Evolutionary conservation across 2,329 filamentous ascomycete genomes (phyloP).

Genomic region (Moelleriella libera): DNA sequence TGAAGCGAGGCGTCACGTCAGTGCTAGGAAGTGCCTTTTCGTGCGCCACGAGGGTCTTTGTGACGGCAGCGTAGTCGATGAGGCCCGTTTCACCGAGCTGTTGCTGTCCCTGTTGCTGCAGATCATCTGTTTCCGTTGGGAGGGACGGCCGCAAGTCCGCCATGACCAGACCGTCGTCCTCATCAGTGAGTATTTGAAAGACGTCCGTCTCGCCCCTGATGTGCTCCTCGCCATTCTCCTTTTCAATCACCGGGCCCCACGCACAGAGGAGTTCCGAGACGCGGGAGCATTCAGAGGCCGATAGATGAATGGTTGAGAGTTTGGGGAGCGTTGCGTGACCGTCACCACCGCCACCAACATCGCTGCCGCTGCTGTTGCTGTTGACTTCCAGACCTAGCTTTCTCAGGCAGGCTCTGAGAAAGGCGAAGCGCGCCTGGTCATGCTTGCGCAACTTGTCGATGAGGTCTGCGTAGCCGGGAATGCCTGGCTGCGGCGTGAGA

Average conservation of each 20-base stretch:
- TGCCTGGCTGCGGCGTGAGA: slow-evolving; percentile 50
- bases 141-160: slow-evolving; percentile 40
- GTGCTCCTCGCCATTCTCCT: slow-evolving; percentile 51
- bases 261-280: slow-evolving; percentile 54
- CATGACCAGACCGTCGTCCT: slow-evolving; percentile 43
- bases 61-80: slow-evolving; percentile 58
- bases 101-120: slow-evolving; percentile 4
- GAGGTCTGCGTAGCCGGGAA: slow-evolving; percentile 56
- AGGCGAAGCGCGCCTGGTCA: slow-evolving; percentile 55
- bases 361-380: no score
- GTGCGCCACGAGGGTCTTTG: slow-evolving; percentile 64
- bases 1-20: slow-evolving; percentile 73
- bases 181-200: slow-evolving; percentile 61
- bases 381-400: slow-evolving; percentile 73
- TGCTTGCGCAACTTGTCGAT: slow-evolving; percentile 54
- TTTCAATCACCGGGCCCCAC: slow-evolving; percentile 53
- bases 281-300: slow-evolving; percentile 48
- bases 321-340: slow-evolving; percentile 58
- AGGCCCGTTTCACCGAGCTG: slow-evolving; percentile 37
- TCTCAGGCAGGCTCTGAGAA: slow-evolving; percentile 63
- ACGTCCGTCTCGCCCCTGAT: slow-evolving; percentile 72
- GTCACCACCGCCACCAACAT: slow-evolving; percentile 19
- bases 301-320: slow-evolving; percentile 72
- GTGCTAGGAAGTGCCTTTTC: slow-evolving; percentile 50
- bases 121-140: slow-evolving; percentile 6